phyloP scores from a whole-genome alignment of 2,329 filamentous ascomycete species.

The Colletotrichum sp. region DNA sequence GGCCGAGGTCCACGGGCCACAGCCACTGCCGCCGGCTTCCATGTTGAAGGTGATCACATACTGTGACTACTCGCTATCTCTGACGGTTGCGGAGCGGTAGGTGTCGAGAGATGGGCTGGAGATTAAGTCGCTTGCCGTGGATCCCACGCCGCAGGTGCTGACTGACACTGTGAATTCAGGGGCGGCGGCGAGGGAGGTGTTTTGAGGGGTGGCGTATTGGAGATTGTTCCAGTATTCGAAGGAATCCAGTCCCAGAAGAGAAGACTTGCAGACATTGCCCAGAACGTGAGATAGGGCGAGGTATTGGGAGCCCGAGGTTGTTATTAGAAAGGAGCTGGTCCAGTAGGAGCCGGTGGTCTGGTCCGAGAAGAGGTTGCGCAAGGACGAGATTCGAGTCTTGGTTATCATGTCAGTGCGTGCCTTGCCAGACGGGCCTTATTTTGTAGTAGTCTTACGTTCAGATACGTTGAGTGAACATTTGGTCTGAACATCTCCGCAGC shows the following conservation, averaged over 20 bases:
- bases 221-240: not conserved
- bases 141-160: not conserved
- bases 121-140: not conserved
- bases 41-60: not conserved
- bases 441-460: not conserved
- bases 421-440: not conserved
- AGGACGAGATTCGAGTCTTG: fast-evolving
- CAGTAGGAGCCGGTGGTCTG: not conserved
- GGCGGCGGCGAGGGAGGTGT: not conserved
- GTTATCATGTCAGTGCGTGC: fast-evolving
- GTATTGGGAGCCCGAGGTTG: not conserved
- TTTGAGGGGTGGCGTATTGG: not conserved
- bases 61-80: fast-evolving
- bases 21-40: not conserved
- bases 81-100: not conserved
- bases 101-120: not conserved
- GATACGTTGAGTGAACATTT: fast-evolving
- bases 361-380: not conserved
- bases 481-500: not conserved
- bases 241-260: fast-evolving
- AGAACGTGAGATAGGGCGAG: not conserved
- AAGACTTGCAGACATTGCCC: not conserved
- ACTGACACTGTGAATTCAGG: not conserved
- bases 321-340: not conserved
- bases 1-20: not conserved